Evolutionary conservation across 2,329 filamentous ascomycete species (phyloP), one percentile per base, ranked within the genome.

Genomic region (Pseudocercospora fijiensis): DNA sequence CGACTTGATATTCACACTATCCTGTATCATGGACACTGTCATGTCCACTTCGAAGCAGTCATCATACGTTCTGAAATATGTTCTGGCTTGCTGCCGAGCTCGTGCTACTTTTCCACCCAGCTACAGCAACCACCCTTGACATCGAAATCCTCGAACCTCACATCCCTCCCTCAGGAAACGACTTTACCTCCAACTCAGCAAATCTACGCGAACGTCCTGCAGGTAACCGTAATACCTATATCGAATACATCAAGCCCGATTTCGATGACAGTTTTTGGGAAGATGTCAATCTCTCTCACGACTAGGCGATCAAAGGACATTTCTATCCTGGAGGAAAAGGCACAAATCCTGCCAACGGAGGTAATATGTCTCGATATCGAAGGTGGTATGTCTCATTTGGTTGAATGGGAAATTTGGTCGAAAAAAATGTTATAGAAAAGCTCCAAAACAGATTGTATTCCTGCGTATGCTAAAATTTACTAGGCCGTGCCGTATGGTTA

Each of bases 301-400:
- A 84, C 68, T 84, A 80, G 81, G 81, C 81, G 20, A 79, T 83
- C 65, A 74, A 75, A 11, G 80, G 81, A 0, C 80, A 81, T 1
- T 84, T 83, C 62, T 64, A 66, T 56, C 43, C 28, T 1, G 65
- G 41, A 16, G 70, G 74, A 4, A 67, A 74, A 3, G 71, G 33
- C 8, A 60, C 20, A 4, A 55, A 75, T 3, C 70, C 76, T 2
- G 73, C 81, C 1, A 69, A 71, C 8, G 78, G 79, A 2, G 77
- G 75, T 6, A 78, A 58, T 43, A 1, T 58, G 45, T 26, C 55
- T 58, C 11, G 33, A 58, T 26, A 24, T 43, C 9, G 33, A 58
- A 26, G 55, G 33, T 18, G 33, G 30, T 20, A 58, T 58, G 33
- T 58, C 55, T 13, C 45, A 58, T 58, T 20, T 58, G 33, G 55